Conservation (phyloP, 441 rosid species). For the Erodium trifolium region DNA sequence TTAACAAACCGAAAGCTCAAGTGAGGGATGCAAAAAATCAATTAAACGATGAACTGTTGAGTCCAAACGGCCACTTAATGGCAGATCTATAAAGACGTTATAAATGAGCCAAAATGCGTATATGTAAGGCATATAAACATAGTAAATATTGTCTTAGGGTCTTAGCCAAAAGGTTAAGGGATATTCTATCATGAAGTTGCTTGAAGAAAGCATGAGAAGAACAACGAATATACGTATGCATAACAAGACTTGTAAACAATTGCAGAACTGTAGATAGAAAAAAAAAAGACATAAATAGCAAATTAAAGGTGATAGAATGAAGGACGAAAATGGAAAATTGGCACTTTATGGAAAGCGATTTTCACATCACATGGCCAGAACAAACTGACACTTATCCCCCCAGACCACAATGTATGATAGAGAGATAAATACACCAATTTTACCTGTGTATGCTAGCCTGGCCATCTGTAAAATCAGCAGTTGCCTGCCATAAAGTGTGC, state of each 20-base stretch:
- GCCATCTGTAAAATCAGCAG: conserved; percentile 55
- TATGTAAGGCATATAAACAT: background rate
- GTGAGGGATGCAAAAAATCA: background rate
- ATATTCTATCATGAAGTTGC: background rate
- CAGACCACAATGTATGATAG: background rate
- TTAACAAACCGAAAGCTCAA: background rate
- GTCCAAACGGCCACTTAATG: background rate
- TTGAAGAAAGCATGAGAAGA: background rate
- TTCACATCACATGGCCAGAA: background rate
- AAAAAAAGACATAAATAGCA: background rate
- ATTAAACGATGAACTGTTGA: background rate
- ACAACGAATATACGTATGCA: background rate
- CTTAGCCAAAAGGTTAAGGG: too few species aligned
- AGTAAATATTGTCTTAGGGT: background rate
- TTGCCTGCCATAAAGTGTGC: conserved; percentile 58
- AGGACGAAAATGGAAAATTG: background rate
- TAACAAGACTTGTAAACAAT: background rate
- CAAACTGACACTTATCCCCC: background rate
- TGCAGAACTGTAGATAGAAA: background rate
- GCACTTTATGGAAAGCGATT: background rate
- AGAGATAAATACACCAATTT: background rate
- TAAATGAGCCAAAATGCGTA: too few species aligned
- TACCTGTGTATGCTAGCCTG: conserved; percentile 65
- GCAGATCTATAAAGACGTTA: background rate
- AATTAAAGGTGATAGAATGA: background rate